Conservation (phyloP, 2,329 filamentous ascomycete species). For the Aspergillus ustus region DNA sequence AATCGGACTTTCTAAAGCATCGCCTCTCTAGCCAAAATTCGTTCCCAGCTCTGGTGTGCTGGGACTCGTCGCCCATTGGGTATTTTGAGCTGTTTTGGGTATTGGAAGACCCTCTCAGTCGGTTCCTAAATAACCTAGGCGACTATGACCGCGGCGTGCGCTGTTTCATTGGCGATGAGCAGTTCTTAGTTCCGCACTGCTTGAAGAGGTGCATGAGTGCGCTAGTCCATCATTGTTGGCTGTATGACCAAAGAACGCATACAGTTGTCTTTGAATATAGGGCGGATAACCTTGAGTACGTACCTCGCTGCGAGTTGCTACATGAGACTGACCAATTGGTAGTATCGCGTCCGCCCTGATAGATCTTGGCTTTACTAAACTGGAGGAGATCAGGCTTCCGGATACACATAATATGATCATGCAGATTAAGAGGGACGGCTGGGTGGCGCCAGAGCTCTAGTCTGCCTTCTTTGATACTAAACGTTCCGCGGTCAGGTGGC, state of each 20-base stretch:
- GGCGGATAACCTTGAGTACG: conserved; percentile 2
- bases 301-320: background rate
- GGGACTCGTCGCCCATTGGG: background rate
- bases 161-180: background rate
- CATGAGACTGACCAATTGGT: background rate
- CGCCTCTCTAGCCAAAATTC: conserved; percentile 6
- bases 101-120: background rate
- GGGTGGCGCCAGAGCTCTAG: background rate
- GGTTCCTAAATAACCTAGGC: background rate
- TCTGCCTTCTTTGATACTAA: background rate
- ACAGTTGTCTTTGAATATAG: background rate
- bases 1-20: background rate
- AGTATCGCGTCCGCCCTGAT: background rate
- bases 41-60: conserved; percentile 1
- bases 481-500: no score
- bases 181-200: background rate
- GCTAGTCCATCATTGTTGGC: conserved; percentile 7
- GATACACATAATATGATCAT: background rate
- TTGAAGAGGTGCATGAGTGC: conserved; percentile 1
- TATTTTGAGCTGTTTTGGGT: conserved; percentile 11
- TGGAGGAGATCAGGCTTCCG: background rate
- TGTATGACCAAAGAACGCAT: conserved; percentile 4
- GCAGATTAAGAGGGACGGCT: background rate
- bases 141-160: conserved; percentile 5
- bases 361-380: background rate